These are phyloP conservation scores for Kalaharituber pfeilii DNA, from an alignment of 2,329 filamentous ascomycete genomes.

Conservation along the genomic window DNA sequence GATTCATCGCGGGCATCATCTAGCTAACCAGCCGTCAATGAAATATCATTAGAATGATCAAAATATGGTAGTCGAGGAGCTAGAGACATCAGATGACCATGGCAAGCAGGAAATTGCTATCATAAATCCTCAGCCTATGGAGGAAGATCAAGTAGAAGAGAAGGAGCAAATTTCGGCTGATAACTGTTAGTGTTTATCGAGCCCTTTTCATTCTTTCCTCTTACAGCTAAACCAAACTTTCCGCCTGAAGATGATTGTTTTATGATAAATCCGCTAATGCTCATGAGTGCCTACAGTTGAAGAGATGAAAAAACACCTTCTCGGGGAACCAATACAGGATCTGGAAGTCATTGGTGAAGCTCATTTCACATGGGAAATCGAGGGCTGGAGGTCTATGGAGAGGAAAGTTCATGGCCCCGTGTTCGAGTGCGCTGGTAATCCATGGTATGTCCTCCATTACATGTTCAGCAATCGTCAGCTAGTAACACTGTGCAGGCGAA, in stretches of 20 bases:
- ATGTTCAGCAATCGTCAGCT: background rate
- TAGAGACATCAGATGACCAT: constrained; percentile 24
- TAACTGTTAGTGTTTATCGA: constrained; percentile 25
- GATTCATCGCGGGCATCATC: too few species aligned
- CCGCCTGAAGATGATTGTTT: too few species aligned
- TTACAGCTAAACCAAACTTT: background rate
- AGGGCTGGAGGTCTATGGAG: constrained; percentile 57
- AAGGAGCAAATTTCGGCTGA: constrained; percentile 25
- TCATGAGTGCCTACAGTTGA: constrained; percentile 49
- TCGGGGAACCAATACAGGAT: constrained; percentile 56
- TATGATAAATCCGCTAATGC: too few species aligned
- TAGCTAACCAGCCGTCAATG: too few species aligned
- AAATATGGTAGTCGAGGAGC: constrained; percentile 23
- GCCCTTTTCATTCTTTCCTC: background rate
- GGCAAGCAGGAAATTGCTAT: constrained; percentile 29
- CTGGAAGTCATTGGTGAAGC: constrained; percentile 62
- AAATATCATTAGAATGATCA: constrained; percentile 19
- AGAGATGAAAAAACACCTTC: constrained; percentile 64
- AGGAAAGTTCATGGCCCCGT: constrained; percentile 75
- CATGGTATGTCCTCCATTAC: constrained; percentile 51
- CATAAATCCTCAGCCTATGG: constrained; percentile 27
- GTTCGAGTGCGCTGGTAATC: constrained; percentile 71
- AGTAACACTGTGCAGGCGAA: constrained; percentile 45
- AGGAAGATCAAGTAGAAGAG: constrained; percentile 22
- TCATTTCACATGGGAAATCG: constrained; percentile 70